Evolutionary conservation across 139 green algal species (phyloP), one percentile per base, ranked within the genome.

Genomic region (Edaphochlamys debaryana): DNA sequence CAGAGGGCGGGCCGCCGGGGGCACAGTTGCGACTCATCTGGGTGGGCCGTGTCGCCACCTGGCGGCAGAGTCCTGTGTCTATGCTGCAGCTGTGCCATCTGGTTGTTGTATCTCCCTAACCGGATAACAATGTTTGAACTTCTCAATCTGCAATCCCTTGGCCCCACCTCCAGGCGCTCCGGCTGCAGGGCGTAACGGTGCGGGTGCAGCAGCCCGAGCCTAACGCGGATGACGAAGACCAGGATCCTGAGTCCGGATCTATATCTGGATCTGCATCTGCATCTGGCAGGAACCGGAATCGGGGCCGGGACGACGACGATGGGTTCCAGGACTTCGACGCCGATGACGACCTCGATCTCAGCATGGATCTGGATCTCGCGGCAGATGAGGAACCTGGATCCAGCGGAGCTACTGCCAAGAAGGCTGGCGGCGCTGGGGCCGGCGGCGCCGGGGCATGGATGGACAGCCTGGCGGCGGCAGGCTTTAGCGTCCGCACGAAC

Each of bases 401-500:
- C 54, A 15, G 54, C 25, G 3, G 8, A 42, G 36, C 17, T 3
- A 29, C 29, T 41, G 69, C 27, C 22, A 42, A 6, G 3, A 42
- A 41, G 40, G 42, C 15, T 17, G 69, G 29, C 41, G 36, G 41
- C 20, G 54, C 11, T 37, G 60, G 30, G 11, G 72, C 6, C 27
- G 64, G 64, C 25, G 40, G 36, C 7, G 40, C 38, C 58, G 67
- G 27, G 0, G 60, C 45, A 20, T 81, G 75, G 75, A 64, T 62
- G 52, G n/a, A 23, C 58, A 36, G 60, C 40, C 75, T 81, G 50
- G 41, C 75, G 41, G 75, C 75, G 22, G 60, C 75, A 3, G 75
- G 75, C 6, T 81, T 81, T 58, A 42, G 0, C 8, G 60, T 81
- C 17, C 75, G 58, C 5, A 72, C 75, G 11, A 81, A 56, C 19